Evolutionary conservation across 2,329 filamentous ascomycete species (phyloP).

Genomic region (Venturia oleaginea): DNA sequence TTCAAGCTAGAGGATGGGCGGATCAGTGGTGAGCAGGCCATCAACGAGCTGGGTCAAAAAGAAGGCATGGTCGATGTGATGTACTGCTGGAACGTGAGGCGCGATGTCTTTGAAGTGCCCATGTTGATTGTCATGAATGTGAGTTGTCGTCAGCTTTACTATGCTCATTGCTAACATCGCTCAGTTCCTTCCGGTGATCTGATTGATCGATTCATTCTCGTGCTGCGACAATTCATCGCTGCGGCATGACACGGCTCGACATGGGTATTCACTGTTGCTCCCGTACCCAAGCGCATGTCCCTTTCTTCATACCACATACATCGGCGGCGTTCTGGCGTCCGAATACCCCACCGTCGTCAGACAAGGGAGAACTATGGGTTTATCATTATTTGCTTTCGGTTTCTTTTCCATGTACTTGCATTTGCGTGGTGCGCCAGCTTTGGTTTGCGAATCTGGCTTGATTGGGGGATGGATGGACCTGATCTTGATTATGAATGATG

Average conservation of each 20-base stretch:
- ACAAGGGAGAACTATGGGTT: background rate
- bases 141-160: slow-evolving; percentile 32
- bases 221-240: background rate
- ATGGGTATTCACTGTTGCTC: background rate
- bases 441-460: background rate
- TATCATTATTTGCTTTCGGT: background rate
- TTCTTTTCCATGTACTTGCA: background rate
- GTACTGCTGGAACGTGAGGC: slow-evolving; percentile 94
- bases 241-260: background rate
- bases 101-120: slow-evolving; percentile 95
- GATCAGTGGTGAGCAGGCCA: slow-evolving; percentile 53
- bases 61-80: slow-evolving; percentile 91
- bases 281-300: background rate
- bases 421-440: background rate
- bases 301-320: background rate
- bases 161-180: background rate
- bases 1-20: slow-evolving; percentile 24
- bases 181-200: slow-evolving; percentile 1
- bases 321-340: background rate
- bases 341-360: background rate
- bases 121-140: slow-evolving; percentile 99
- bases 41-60: slow-evolving; percentile 66
- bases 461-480: background rate
- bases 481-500: background rate
- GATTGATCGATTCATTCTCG: background rate